Evolutionary conservation across 2,329 filamentous ascomycete genomes (phyloP).

Genomic region (Aspergillus carbonarius): DNA sequence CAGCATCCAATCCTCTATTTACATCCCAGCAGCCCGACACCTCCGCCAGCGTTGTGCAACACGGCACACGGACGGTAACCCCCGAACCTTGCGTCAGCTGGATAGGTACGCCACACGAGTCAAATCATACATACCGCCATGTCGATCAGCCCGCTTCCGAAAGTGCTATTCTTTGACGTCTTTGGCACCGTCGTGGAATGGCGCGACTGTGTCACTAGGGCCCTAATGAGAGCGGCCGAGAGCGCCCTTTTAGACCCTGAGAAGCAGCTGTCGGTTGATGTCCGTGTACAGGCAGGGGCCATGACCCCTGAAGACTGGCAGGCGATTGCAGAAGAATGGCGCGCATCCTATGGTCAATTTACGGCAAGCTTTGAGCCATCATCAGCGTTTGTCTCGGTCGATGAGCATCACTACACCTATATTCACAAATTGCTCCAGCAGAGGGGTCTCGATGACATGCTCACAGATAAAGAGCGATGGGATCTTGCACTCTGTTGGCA

Average conservation of each 20-base stretch:
- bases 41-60: neutral
- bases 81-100: neutral
- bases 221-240: conserved; percentile 54
- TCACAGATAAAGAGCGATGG: conserved; percentile 61
- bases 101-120: neutral
- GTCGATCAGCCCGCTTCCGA: conserved; percentile 21
- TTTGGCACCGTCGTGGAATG: conserved; percentile 71
- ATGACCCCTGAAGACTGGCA: conserved; percentile 62
- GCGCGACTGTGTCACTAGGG: conserved; percentile 64
- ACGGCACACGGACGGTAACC: neutral
- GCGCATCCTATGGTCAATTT: conserved; percentile 62
- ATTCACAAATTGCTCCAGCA: conserved; percentile 58
- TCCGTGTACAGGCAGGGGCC: conserved; percentile 50
- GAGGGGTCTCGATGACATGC: conserved; percentile 60
- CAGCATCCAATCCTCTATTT: neutral
- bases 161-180: conserved; percentile 35
- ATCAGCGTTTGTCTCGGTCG: conserved; percentile 64
- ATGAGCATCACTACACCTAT: conserved; percentile 67
- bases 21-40: neutral
- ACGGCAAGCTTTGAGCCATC: conserved; percentile 46
- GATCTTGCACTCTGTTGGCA: conserved; percentile 69
- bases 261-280: conserved; percentile 45
- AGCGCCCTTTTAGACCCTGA: conserved; percentile 50
- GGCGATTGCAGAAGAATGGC: conserved; percentile 69
- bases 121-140: conserved; percentile 14